Evolutionary conservation across 164 flowering plant species (phyloP).

Genomic region (Amborella trichopoda): DNA sequence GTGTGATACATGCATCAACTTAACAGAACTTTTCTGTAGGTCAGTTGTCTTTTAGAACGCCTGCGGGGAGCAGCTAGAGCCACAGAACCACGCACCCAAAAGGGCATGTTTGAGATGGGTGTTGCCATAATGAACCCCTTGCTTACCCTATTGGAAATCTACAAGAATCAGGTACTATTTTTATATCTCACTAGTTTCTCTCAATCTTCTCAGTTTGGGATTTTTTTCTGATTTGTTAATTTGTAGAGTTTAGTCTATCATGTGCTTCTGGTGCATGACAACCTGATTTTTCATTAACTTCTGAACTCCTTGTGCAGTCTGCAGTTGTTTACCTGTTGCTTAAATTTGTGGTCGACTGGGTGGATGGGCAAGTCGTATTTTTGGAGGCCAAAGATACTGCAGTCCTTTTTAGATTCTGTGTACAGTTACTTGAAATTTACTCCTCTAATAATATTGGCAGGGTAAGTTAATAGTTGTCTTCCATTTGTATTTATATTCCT

Average conservation of each 20-base stretch:
- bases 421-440: constrained; percentile 80
- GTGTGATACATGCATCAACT: too few species aligned
- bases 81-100: constrained; percentile 72
- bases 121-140: constrained; percentile 52
- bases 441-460: constrained; percentile 92
- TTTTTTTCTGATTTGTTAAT: background rate
- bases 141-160: constrained; percentile 55
- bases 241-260: too few species aligned
- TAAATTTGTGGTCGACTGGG: constrained; percentile 89
- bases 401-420: constrained; percentile 62
- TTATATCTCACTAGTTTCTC: background rate
- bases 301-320: constrained; percentile 56
- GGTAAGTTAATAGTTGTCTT: too few species aligned
- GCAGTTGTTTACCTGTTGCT: constrained; percentile 79
- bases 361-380: constrained; percentile 82
- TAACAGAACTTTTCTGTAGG: constrained; percentile 42
- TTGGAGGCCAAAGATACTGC: constrained; percentile 77
- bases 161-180: constrained; percentile 74
- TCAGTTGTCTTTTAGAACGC: constrained; percentile 80
- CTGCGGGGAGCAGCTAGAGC: constrained; percentile 92
- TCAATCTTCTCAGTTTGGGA: background rate
- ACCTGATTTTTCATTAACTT: too few species aligned
- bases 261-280: too few species aligned
- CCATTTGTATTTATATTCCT: too few species aligned
- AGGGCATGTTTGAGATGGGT: constrained; percentile 82